A percentile compares a stretch with the other conserved stretches of the same genome.
Evolutionary conservation across 148 eudicot species (phyloP).

Genomic region (Silene conica): DNA sequence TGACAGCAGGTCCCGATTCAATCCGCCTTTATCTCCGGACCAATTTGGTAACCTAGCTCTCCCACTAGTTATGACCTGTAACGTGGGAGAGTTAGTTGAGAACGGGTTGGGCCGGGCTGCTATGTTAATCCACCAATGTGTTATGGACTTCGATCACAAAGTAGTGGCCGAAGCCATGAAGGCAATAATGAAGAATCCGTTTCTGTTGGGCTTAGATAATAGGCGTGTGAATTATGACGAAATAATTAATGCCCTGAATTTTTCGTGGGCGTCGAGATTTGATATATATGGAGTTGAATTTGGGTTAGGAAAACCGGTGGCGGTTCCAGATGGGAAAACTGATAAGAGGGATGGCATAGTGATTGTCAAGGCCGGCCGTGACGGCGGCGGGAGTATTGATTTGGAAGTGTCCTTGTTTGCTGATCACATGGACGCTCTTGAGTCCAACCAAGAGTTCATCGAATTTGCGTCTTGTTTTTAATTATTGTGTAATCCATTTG

Average conservation of each 20-base stretch:
- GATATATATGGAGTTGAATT: slow-evolving; percentile 68
- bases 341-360: slow-evolving; percentile 69
- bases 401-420: slow-evolving; percentile 60
- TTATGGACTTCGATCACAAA: slow-evolving; percentile 40
- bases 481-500: too few species aligned
- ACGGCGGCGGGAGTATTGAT: slow-evolving; percentile 62
- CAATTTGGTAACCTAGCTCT: slow-evolving; percentile 56
- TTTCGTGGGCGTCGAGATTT: slow-evolving; percentile 65
- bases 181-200: background rate
- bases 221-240: background rate
- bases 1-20: slow-evolving; percentile 55
- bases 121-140: slow-evolving; percentile 24
- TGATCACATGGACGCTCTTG: slow-evolving; percentile 46
- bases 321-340: slow-evolving; percentile 46
- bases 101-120: slow-evolving; percentile 42
- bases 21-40: slow-evolving; percentile 43
- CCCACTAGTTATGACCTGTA: slow-evolving; percentile 12
- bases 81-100: slow-evolving; percentile 42
- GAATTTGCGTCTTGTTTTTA: slow-evolving; percentile 33
- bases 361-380: slow-evolving; percentile 56
- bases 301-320: slow-evolving; percentile 63
- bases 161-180: background rate
- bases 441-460: slow-evolving; percentile 53
- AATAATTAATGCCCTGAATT: slow-evolving; percentile 32
- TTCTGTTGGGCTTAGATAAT: slow-evolving; percentile 26